phyloP scores from a whole-genome alignment of 192 early-diverging fungal species.

The Chytriomyces sp. region DNA sequence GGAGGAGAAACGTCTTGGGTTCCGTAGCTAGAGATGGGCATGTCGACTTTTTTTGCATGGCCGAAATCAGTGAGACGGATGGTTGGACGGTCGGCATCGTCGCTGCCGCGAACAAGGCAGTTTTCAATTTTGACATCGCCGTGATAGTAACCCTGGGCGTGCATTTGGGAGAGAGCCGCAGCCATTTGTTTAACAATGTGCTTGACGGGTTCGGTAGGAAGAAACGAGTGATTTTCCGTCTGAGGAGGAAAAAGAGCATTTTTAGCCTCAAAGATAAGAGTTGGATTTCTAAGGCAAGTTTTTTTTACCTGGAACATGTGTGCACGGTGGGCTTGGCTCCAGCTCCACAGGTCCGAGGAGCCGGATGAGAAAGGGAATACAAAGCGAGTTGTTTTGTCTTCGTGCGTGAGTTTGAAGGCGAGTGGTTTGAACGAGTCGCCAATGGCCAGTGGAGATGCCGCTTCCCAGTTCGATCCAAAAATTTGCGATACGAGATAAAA shows the following conservation, averaged over 20 bases:
- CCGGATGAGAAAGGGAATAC: conserved; percentile 11
- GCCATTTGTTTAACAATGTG: conserved; percentile 52
- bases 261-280: not conserved
- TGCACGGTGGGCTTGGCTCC: not conserved
- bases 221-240: conserved; percentile 7
- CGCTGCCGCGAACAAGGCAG: conserved; percentile 66
- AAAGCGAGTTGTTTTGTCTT: not conserved
- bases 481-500: conserved; percentile 36
- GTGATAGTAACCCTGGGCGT: conserved; percentile 54
- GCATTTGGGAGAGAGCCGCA: conserved; percentile 47
- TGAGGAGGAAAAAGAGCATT: not conserved
- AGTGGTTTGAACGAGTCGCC: not conserved
- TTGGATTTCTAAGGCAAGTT: not conserved
- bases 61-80: conserved; percentile 31
- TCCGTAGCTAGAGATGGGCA: conserved; percentile 9
- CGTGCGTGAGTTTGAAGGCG: not conserved
- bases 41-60: not conserved
- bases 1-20: conserved; percentile 32
- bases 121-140: conserved; percentile 85
- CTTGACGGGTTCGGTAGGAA: conserved; percentile 21
- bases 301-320: conserved; percentile 10
- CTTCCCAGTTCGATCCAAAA: conserved; percentile 29
- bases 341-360: conserved; percentile 25
- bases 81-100: not conserved
- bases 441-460: not conserved